Percentiles rank a stretch among this genome's conserved stretches.
phyloP scores from a whole-genome alignment of 805 yeast species.

The Tetrapisispora namnaoensis region DNA sequence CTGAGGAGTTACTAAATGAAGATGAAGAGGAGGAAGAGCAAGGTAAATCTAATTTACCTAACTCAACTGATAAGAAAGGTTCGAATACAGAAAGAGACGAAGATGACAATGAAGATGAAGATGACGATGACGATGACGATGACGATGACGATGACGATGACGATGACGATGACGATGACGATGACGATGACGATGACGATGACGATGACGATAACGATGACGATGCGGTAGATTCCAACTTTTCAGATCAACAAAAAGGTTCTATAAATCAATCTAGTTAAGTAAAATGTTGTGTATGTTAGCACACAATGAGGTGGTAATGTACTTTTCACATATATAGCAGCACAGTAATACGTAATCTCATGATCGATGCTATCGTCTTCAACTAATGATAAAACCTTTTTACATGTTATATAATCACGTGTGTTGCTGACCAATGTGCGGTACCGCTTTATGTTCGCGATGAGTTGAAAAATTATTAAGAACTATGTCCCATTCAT shows the following conservation, averaged over 20 bases:
- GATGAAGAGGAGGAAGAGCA: slow-evolving; percentile 41
- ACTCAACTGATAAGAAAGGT: slow-evolving; percentile 25
- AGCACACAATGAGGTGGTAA: neutral
- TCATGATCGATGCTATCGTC: too few species aligned
- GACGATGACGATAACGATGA: slow-evolving; percentile 32
- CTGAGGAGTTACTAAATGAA: slow-evolving; percentile 23
- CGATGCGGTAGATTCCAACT: slow-evolving; percentile 8
- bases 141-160: slow-evolving; percentile 32
- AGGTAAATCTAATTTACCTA: slow-evolving; percentile 34
- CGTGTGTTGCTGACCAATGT: neutral
- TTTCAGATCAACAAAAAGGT: neutral
- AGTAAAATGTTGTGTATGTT: too few species aligned
- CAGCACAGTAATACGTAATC: neutral
- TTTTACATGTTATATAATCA: neutral
- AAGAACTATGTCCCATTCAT: neutral
- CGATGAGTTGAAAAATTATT: neutral
- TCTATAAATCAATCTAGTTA: neutral
- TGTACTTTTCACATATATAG: neutral
- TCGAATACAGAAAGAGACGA: slow-evolving; percentile 36
- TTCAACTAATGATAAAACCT: too few species aligned
- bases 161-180: slow-evolving; percentile 20
- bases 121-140: slow-evolving; percentile 23
- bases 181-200: slow-evolving; percentile 29
- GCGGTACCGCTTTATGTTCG: neutral
- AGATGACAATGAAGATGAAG: slow-evolving; percentile 33